Conservation (phyloP, 495 filamentous ascomycete genomes). For the Aspergillus homomorphus region DNA sequence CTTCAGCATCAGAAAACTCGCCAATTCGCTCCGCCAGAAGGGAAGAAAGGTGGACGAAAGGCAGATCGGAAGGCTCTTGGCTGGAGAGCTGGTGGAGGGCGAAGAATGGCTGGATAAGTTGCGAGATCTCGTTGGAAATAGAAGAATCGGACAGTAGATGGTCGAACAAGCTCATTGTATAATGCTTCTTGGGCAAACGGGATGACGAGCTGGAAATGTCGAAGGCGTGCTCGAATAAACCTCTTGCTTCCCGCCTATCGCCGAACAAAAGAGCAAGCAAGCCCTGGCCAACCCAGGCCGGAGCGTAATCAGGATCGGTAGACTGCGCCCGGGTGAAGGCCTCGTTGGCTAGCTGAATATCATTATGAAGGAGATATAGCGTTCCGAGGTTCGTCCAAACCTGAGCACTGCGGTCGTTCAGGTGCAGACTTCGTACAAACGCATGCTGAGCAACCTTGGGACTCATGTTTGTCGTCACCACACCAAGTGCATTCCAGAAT, state of each 20-base stretch:
- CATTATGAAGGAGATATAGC: conserved; percentile 79
- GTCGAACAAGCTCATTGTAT: conserved; percentile 75
- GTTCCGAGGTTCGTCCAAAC: conserved; percentile 89
- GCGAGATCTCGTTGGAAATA: conserved; percentile 56
- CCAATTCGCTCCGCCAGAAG: conserved; percentile 77
- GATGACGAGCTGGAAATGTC: conserved; percentile 81
- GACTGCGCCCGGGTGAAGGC: conserved; percentile 90
- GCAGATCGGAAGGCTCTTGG: conserved; percentile 63
- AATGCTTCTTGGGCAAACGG: conserved; percentile 68
- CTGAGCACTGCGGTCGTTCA: conserved; percentile 83
- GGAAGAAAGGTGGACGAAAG: conserved; percentile 72
- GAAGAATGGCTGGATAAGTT: conserved; percentile 75
- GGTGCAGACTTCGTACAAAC: conserved; percentile 83
- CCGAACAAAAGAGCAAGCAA: conserved; percentile 74
- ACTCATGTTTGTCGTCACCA: conserved; percentile 79
- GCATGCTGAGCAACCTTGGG: conserved; percentile 89
- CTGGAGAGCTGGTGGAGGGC: conserved; percentile 75
- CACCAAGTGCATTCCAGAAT: conserved; percentile 96
- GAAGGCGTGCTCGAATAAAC: conserved; percentile 91
- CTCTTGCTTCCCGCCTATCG: conserved; percentile 68
- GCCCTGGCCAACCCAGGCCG: conserved; percentile 93
- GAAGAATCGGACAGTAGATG: conserved; percentile 56
- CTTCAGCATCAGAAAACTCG: conserved; percentile 61
- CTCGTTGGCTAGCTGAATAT: conserved; percentile 77
- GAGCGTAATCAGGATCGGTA: conserved; percentile 84